A percentile compares a stretch with the other conserved stretches of the same genome.
phyloP scores from a whole-genome alignment of 345 rosid genomes.

The Streptanthus diversifolius region DNA sequence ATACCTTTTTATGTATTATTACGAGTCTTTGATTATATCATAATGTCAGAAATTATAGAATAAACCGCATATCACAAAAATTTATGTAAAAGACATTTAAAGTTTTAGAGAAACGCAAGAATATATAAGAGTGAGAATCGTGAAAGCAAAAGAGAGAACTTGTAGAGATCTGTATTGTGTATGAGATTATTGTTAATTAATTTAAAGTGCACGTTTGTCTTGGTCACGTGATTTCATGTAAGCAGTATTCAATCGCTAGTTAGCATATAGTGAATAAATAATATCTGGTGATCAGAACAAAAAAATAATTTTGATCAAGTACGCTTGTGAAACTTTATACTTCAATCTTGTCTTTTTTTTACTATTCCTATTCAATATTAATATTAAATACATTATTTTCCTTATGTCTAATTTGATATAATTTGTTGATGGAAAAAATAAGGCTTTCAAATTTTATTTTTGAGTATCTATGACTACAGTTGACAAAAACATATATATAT shows the following conservation, averaged over 20 bases:
- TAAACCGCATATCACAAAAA: neutral
- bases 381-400: neutral
- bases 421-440: neutral
- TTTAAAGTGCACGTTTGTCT: constrained; percentile 32
- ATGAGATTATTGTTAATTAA: constrained; percentile 14
- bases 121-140: constrained; percentile 26
- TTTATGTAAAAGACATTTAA: neutral
- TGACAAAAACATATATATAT: neutral
- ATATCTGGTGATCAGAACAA: neutral
- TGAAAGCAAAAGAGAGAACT: constrained; percentile 32
- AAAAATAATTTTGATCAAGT: neutral
- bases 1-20: neutral
- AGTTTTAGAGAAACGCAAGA: constrained; percentile 25
- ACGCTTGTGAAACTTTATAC: constrained; percentile 14
- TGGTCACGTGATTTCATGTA: constrained; percentile 20
- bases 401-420: neutral
- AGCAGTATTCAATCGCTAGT: neutral
- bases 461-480: neutral
- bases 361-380: neutral
- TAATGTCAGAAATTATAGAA: neutral
- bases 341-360: constrained; percentile 24
- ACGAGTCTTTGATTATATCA: constrained; percentile 20
- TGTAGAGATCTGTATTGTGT: constrained; percentile 9
- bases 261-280: neutral
- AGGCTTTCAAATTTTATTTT: neutral